These are phyloP conservation scores for Polychaeton citri DNA, from an alignment of 2,329 filamentous ascomycete species.

Conservation along the genomic window DNA sequence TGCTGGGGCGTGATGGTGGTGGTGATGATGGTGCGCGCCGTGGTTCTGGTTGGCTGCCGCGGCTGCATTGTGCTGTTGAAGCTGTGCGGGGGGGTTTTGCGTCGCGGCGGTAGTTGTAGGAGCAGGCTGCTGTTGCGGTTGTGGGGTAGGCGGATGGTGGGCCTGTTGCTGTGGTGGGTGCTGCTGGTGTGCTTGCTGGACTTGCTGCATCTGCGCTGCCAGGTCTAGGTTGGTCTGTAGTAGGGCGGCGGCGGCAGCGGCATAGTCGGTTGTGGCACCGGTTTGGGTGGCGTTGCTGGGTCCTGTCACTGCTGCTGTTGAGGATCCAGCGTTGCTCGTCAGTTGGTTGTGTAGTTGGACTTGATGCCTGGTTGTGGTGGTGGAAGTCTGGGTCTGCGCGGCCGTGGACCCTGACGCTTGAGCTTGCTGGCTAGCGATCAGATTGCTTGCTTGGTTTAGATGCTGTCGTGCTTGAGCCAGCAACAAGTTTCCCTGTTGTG, in stretches of 20 bases:
- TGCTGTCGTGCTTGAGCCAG: background rate
- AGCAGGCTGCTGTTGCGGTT: constrained; percentile 4
- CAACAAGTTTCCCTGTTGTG: too few relatives aligned
- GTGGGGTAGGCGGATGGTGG: constrained; percentile 1
- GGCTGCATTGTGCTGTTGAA: constrained; percentile 7
- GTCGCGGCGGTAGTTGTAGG: constrained; percentile 13
- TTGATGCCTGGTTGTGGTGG: background rate
- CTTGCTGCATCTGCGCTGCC: background rate
- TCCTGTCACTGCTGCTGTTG: too few relatives aligned
- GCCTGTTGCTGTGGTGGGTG: constrained; percentile 1
- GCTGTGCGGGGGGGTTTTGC: constrained; percentile 13
- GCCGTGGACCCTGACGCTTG: too few relatives aligned
- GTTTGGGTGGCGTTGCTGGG: too few relatives aligned
- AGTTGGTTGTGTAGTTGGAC: too few relatives aligned
- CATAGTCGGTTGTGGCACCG: too few relatives aligned
- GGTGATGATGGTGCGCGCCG: constrained; percentile 10
- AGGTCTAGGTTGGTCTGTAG: background rate
- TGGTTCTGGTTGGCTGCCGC: constrained; percentile 3
- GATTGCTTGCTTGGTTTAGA: background rate
- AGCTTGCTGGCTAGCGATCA: background rate
- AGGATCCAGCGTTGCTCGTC: too few relatives aligned
- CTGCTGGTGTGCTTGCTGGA: background rate
- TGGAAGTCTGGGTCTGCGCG: too few relatives aligned
- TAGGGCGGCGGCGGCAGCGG: background rate
- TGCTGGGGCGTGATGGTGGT: constrained; percentile 16